A percentile compares a stretch with the other conserved stretches of the same genome.
phyloP scores from a whole-genome alignment of 208 protist genomes.

The Angomonas ambiguus region DNA sequence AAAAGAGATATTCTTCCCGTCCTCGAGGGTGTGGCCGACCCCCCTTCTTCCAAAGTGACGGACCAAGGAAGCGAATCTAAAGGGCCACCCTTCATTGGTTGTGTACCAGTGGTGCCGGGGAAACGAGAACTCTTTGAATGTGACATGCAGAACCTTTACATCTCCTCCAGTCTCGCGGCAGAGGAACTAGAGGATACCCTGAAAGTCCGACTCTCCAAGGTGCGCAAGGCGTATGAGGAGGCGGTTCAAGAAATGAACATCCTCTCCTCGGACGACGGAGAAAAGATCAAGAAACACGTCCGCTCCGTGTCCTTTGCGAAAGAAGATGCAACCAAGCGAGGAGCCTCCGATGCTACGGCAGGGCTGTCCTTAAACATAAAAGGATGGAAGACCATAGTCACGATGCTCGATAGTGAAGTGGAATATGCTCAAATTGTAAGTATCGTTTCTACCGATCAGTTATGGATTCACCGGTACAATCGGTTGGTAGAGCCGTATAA shows the following conservation, averaged over 20 bases:
- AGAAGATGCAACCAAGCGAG: not conserved
- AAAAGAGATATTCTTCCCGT: not conserved
- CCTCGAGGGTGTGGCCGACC: not conserved
- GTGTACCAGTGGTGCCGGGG: slow-evolving; percentile 24
- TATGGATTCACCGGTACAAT: slow-evolving; percentile 45
- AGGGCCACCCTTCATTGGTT: slow-evolving; percentile 20
- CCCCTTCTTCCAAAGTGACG: not conserved
- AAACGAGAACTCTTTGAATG: slow-evolving; percentile 36
- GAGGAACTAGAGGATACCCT: slow-evolving; percentile 44
- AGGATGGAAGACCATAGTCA: slow-evolving; percentile 13
- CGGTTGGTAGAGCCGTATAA: slow-evolving; percentile 46
- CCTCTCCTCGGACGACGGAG: not conserved
- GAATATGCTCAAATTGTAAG: slow-evolving; percentile 22
- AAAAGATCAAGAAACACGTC: not conserved
- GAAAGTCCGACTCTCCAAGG: slow-evolving; percentile 4
- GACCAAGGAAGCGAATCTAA: not conserved
- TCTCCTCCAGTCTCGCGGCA: slow-evolving; percentile 45
- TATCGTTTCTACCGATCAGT: slow-evolving; percentile 35
- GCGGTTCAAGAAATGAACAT: not conserved
- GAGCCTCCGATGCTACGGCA: not conserved
- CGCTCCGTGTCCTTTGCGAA: not conserved
- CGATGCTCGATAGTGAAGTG: slow-evolving; percentile 31
- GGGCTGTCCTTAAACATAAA: slow-evolving; percentile 1
- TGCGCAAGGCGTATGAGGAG: slow-evolving; percentile 15
- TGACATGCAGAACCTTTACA: slow-evolving; percentile 67